Evolutionary conservation across 1,284 basidiomycete species (phyloP).

Genomic region (Apiotrichum porosum): DNA sequence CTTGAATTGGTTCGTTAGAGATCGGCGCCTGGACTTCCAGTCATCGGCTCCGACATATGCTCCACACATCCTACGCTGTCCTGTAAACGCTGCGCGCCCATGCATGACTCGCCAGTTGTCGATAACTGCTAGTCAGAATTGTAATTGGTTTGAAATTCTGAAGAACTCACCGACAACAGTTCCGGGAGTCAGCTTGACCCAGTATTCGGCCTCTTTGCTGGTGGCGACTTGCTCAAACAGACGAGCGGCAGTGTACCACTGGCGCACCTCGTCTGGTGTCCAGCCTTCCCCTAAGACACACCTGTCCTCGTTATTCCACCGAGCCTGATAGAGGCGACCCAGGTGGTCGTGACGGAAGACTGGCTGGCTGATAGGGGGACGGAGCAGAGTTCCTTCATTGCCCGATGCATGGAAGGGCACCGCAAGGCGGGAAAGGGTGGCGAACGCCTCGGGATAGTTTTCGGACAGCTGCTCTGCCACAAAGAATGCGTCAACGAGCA

Average conservation of each 20-base stretch:
- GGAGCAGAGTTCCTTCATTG: conserved; percentile 61
- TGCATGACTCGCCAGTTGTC: conserved; percentile 95
- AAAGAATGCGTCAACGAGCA: conserved; percentile 93
- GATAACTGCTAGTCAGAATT: conserved; percentile 57
- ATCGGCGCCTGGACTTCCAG: conserved; percentile 68
- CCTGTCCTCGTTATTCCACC: conserved; percentile 95
- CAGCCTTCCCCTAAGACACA: conserved; percentile 64
- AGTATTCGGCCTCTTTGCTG: conserved; percentile 79
- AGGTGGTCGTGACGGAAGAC: conserved; percentile 60
- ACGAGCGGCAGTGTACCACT: conserved; percentile 80
- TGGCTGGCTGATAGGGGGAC: conserved; percentile 57
- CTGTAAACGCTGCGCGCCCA: conserved; percentile 82
- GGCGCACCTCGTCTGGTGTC: conserved; percentile 58
- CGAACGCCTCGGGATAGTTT: conserved; percentile 68
- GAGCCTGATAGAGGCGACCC: conserved; percentile 67
- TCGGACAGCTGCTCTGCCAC: conserved; percentile 73
- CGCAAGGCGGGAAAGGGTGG: conserved; percentile 62
- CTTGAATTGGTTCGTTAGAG: conserved; percentile 48
- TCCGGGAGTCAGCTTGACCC: conserved; percentile 80
- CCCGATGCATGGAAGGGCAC: conserved; percentile 87
- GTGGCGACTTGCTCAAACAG: conserved; percentile 72
- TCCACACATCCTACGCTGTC: conserved; percentile 86
- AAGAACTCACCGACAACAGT: conserved; percentile 77
- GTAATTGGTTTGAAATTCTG: too few relatives aligned
- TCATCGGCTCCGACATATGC: conserved; percentile 92